Evolutionary conservation across 371 early-diverging fungal species (phyloP), one percentile per base, ranked within the genome.

Genomic region (Coemansia sp.): DNA sequence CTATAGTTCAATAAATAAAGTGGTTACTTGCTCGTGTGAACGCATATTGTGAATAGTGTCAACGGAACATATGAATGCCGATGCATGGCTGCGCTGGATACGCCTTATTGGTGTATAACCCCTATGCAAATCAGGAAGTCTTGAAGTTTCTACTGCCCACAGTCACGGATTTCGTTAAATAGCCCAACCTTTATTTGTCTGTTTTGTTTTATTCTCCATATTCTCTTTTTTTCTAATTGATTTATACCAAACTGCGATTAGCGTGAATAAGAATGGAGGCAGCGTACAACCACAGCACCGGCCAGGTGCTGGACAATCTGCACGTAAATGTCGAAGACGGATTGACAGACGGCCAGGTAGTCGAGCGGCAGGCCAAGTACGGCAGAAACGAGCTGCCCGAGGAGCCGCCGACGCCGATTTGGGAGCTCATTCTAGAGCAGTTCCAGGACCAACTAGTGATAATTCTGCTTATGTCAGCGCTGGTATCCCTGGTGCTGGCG

Each of bases 381-480:
- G 95, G 95, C 0, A 72, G 63, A 52, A 94, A 94, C 73, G 92
- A 89, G 75, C 82, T 94, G 26, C 90, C 92, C 59, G 87, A 87
- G 62, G 91, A 94, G 60, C 93, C 94, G 59, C 80, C 90, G 1
- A 95, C 96, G 5, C 94, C 99, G 21, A 80, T 97, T 11, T 95
- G 94, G 89, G 83, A 92, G 69, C 85, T 97, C 64, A 89, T 98
- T 60, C 74, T 94, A 65, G 98, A 95, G 75, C 98, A 98, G 82
- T 98, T 98, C 80, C 85, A 96, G 83, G 99, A 98, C 83, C 95
- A 97, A 79, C 90, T 98, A 28, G 99, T 98, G 26, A 81, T 96
- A 59, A 98, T 98, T 61, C 85, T 98, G 36, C 82, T 98, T 7
- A 86, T 82, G 58, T 96, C 99, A 21, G 99, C 99, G 55, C 86